Percentiles rank a stretch among this genome's conserved stretches.
Evolutionary conservation across 257 asterid species (phyloP).

Genomic region (Catharanthus roseus): DNA sequence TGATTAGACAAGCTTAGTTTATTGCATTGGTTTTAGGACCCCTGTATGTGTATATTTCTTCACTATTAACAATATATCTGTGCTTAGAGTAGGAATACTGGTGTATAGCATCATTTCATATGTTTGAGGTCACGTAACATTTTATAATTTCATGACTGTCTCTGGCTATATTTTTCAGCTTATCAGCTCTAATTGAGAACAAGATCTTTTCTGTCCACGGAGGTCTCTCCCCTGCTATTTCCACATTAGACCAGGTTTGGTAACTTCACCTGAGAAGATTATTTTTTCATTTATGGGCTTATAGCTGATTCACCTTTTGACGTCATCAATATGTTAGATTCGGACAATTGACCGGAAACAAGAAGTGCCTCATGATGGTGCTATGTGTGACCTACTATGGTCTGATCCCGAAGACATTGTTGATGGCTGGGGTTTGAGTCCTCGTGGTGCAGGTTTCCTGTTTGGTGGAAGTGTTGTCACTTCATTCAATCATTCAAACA

Average conservation of each 20-base stretch:
- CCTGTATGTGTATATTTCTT: not conserved
- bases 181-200: slow-evolving; percentile 93
- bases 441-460: slow-evolving; percentile 96
- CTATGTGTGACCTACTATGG: slow-evolving; percentile 99
- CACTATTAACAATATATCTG: not conserved
- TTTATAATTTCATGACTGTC: not conserved
- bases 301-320: slow-evolving; percentile 18
- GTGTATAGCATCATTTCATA: not conserved
- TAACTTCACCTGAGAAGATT: slow-evolving; percentile 4
- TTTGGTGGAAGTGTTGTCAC: slow-evolving; percentile 90
- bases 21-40: not conserved
- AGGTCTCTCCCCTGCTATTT: slow-evolving; percentile 87
- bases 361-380: slow-evolving; percentile 99
- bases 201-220: slow-evolving; percentile 94
- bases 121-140: not conserved
- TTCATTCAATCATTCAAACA: slow-evolving; percentile 76
- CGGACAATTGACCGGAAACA: slow-evolving; percentile 91
- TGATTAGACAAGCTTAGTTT: not conserved
- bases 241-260: slow-evolving; percentile 86
- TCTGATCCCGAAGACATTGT: slow-evolving; percentile 96
- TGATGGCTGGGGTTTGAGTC: slow-evolving; percentile 98
- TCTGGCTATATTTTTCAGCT: slow-evolving; percentile 41
- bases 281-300: slow-evolving; percentile 11
- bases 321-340: slow-evolving; percentile 42
- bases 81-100: not conserved